Conservation (phyloP, 169 alveolate species). For the Cryptosporidium xiaoi region DNA sequence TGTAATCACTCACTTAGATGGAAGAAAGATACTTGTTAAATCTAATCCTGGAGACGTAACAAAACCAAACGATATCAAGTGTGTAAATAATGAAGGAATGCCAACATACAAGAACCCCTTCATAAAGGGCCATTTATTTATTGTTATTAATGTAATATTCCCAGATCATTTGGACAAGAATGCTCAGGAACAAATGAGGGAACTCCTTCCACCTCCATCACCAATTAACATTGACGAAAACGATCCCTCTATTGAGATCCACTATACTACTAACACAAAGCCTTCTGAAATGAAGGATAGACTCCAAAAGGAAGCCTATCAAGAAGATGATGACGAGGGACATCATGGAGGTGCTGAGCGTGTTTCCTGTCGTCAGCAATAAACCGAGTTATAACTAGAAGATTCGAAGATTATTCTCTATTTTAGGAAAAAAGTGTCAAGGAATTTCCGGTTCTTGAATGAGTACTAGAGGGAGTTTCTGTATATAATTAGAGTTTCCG, state of each 20-base stretch:
- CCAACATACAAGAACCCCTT: constrained; percentile 94
- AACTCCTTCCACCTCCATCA: constrained; percentile 57
- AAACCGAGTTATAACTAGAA: neutral
- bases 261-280: constrained; percentile 63
- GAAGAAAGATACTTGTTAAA: constrained; percentile 86
- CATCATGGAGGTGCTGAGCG: constrained; percentile 76
- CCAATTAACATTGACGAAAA: constrained; percentile 43
- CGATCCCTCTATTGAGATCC: constrained; percentile 66
- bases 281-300: constrained; percentile 72
- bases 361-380: constrained; percentile 78
- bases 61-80: constrained; percentile 90
- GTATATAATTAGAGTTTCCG: too few species aligned
- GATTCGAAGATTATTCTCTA: neutral
- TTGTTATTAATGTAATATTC: constrained; percentile 93
- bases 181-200: constrained; percentile 44
- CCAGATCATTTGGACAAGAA: constrained; percentile 83
- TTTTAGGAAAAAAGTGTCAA: neutral
- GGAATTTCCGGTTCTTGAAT: neutral
- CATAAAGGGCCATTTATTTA: constrained; percentile 93
- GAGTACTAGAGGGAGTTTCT: too few species aligned
- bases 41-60: constrained; percentile 89
- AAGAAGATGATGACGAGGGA: constrained; percentile 78
- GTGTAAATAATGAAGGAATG: constrained; percentile 94
- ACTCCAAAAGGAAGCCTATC: constrained; percentile 75
- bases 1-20: constrained; percentile 93